Conservation (phyloP, 2,329 filamentous ascomycete genomes). For the Colletotrichum cordylinicola region DNA sequence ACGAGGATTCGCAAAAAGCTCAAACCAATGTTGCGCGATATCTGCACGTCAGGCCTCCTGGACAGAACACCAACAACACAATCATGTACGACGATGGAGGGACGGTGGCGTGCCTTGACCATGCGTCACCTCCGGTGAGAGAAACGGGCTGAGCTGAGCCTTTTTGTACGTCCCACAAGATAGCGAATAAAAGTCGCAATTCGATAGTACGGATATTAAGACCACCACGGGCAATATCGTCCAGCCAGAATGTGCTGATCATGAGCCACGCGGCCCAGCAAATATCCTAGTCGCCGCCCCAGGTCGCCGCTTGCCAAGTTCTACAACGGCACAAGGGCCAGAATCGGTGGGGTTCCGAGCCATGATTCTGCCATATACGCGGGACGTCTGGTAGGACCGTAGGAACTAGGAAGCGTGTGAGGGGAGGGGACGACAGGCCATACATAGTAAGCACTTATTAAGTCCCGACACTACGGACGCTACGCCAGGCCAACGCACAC, state of each 20-base stretch:
- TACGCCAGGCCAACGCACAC: neutral
- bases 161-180: constrained; percentile 14
- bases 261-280: neutral
- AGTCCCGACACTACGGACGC: neutral
- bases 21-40: neutral
- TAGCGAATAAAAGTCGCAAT: neutral
- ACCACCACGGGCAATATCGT: neutral
- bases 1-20: neutral
- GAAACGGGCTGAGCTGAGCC: neutral
- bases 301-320: neutral
- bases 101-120: neutral
- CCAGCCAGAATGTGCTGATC: neutral
- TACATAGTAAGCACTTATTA: constrained; percentile 1
- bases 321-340: neutral
- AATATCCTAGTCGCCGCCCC: constrained; percentile 4
- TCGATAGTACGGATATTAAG: neutral
- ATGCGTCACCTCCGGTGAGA: neutral
- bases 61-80: neutral
- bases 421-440: neutral
- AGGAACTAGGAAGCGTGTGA: neutral
- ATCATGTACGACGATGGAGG: neutral
- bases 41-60: constrained; percentile 8
- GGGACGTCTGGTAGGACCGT: neutral
- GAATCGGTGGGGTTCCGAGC: neutral
- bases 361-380: neutral